Evolutionary conservation across 805 yeast genomes (phyloP).

Genomic region (Hanseniaspora taiwanica): DNA sequence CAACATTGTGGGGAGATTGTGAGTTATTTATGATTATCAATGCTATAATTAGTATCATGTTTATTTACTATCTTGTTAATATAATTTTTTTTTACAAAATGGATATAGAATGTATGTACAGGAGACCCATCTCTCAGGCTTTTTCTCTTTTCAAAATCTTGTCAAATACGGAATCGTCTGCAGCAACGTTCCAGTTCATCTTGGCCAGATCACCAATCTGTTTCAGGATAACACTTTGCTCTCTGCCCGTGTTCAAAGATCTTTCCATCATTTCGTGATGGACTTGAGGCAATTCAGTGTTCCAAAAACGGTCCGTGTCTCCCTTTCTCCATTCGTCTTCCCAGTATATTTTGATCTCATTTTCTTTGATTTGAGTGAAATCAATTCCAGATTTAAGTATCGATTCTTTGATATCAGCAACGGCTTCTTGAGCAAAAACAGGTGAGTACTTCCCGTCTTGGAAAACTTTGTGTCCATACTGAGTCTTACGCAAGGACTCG

Average conservation of each 20-base stretch:
- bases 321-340: conserved; percentile 84
- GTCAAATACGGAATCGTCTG: conserved; percentile 1
- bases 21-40: too few species aligned
- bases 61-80: too few species aligned
- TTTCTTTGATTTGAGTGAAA: conserved; percentile 51
- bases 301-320: conserved; percentile 55
- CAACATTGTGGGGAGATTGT: too few species aligned
- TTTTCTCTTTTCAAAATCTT: conserved; percentile 1
- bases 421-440: conserved; percentile 80
- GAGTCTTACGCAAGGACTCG: conserved; percentile 53
- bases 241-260: conserved; percentile 41
- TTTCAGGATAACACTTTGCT: conserved; percentile 53
- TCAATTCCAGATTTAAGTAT: conserved; percentile 10
- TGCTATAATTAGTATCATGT: too few species aligned
- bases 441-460: conserved; percentile 81
- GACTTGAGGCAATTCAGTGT: conserved; percentile 31
- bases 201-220: conserved; percentile 30
- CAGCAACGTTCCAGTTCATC: conserved; percentile 1
- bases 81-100: too few species aligned
- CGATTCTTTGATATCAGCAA: conserved; percentile 51
- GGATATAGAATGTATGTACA: too few species aligned
- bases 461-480: conserved; percentile 45
- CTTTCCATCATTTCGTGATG: conserved; percentile 48
- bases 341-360: conserved; percentile 43
- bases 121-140: too few species aligned